Evolutionary conservation across 1,284 basidiomycete species (phyloP).

Genomic region (Melampsora abietis-canadensis): DNA sequence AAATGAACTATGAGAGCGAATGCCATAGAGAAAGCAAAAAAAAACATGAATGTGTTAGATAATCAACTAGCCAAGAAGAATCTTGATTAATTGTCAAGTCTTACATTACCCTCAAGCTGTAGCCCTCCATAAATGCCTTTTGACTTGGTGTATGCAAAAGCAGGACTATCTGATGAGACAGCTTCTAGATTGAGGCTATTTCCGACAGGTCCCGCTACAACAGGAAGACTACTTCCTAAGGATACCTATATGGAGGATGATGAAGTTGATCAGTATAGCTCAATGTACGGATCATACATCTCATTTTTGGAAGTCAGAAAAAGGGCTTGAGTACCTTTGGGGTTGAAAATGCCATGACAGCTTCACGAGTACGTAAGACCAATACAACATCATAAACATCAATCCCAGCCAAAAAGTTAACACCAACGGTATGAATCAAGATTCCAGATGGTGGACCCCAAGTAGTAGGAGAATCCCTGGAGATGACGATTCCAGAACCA

Average conservation of each 20-base stretch:
- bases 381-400: constrained; percentile 55
- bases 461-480: constrained; percentile 49
- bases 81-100: neutral
- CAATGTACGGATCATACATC: neutral
- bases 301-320: neutral
- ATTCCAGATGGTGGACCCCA: constrained; percentile 32
- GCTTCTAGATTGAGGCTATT: constrained; percentile 52
- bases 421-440: constrained; percentile 51
- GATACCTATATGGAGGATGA: constrained; percentile 49
- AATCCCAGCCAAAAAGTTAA: constrained; percentile 51
- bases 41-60: neutral
- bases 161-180: constrained; percentile 48
- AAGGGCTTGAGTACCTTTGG: constrained; percentile 10
- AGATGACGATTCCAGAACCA: constrained; percentile 32
- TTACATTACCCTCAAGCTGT: constrained; percentile 52
- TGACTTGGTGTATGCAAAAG: constrained; percentile 53
- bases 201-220: constrained; percentile 53
- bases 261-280: neutral
- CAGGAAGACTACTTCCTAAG: constrained; percentile 51
- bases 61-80: neutral
- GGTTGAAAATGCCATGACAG: constrained; percentile 45
- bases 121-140: constrained; percentile 53
- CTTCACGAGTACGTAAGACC: constrained; percentile 51
- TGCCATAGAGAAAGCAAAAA: neutral
- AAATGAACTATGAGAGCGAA: neutral